Base-by-base conservation (phyloP, 148 eudicot species). In the Agrostemma githago region DNA sequence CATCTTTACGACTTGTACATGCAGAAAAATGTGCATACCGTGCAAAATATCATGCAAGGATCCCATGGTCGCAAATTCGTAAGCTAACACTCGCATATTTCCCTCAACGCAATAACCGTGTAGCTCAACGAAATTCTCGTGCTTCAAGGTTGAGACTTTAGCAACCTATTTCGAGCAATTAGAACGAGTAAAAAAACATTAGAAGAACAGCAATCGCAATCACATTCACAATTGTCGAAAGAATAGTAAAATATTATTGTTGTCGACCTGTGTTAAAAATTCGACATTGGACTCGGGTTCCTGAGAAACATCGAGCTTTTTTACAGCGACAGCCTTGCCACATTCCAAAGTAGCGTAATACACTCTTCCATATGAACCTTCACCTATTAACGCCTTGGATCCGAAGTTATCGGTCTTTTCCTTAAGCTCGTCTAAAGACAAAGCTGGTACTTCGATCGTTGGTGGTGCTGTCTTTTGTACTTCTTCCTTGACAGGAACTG, bases 321-420 rank as follows among this genome's bases (percentile, higher is more conserved):
- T 88, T 14, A 88, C 82, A 73, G 92, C 92, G 64, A 86, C 92
- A 48, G 82, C 81, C 78, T 81, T 88, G 39, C 84, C 89, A 81
- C 73, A 79, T 58, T 81, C 78, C 78, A 88, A 75, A 58, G 85
- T 84, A 59, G 89, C 89, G 78, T 74, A 86, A 62, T 88, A 88
- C 14, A 83, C 92, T 79, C 92, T 81, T 83, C 92, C 92, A 80
- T 86, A 84, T 4, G 92, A 88, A 64, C 92, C 92, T 82, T 88
- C 92, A 26, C 92, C 92, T 65, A 88, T 86, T 62, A 88, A 80
- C 10, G 92, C 84, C 75, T 84, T 83, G 53, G 92, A 88, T 15
- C 92, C 92, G 79, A 88, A 88, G 77, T 84, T 83, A 65, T 84
- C 89, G 38, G 92, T 88, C 80, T 88, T 88, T 66, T 88, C 89